These are phyloP conservation scores for Podospora pseudopauciseta DNA, from an alignment of 495 filamentous ascomycete species.

Conservation along the genomic window DNA sequence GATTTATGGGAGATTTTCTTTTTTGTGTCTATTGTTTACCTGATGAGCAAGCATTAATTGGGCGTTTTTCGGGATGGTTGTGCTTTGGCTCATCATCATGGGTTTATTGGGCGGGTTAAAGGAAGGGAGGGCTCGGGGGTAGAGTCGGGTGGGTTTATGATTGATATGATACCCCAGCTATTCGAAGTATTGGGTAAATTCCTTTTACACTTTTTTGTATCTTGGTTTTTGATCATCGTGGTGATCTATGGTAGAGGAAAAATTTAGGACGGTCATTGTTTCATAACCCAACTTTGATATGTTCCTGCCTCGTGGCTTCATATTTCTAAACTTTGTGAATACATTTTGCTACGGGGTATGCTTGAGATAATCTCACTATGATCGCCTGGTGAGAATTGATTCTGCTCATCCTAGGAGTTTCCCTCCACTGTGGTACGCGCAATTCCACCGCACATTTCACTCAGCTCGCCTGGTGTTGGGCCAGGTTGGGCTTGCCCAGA, in stretches of 20 bases:
- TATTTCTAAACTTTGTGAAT: no score
- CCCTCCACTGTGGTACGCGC: no score
- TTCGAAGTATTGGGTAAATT: background rate
- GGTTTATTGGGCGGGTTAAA: background rate
- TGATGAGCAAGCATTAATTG: constrained; percentile 3
- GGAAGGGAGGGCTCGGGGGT: background rate
- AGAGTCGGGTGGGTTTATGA: background rate
- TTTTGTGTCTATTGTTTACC: background rate
- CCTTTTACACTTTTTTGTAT: background rate
- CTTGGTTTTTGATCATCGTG: background rate
- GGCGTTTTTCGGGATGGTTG: constrained; percentile 5
- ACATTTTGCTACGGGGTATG: no score
- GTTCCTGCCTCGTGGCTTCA: no score
- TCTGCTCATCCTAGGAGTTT: no score
- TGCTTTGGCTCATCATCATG: background rate
- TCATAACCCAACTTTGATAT: no score
- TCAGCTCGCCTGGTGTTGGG: no score
- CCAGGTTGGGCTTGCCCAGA: no score
- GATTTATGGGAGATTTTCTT: background rate
- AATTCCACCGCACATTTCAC: no score
- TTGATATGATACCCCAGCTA: background rate
- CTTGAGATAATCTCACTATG: no score
- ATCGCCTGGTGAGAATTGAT: no score
- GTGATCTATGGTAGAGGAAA: background rate
- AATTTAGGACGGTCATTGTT: background rate